phyloP scores from a whole-genome alignment of 179 eudicot species.

The Beta corolliflora region DNA sequence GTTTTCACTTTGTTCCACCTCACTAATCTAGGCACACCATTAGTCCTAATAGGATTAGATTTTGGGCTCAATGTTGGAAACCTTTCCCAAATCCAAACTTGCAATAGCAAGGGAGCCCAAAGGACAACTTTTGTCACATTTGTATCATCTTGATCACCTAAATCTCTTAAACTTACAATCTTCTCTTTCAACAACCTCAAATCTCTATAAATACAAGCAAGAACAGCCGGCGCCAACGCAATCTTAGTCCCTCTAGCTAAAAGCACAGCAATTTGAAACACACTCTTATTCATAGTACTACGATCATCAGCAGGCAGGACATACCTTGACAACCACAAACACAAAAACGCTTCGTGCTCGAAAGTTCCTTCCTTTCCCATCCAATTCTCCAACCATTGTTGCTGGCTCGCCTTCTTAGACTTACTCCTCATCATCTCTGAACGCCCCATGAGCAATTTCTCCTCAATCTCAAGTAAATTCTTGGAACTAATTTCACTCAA shows the following conservation, averaged over 20 bases:
- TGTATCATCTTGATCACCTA: conserved; percentile 6
- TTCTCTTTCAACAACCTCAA: conserved; percentile 43
- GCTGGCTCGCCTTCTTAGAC: conserved; percentile 4
- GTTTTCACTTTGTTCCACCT: conserved; percentile 36
- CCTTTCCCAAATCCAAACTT: conserved; percentile 58
- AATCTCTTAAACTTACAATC: conserved; percentile 6
- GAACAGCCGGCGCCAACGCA: conserved; percentile 41
- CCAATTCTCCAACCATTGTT: conserved; percentile 35
- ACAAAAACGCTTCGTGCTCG: conserved; percentile 59
- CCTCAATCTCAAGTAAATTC: conserved; percentile 24
- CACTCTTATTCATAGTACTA: conserved; percentile 19
- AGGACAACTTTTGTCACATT: conserved; percentile 12
- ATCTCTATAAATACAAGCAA: conserved; percentile 41
- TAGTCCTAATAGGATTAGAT: conserved; percentile 3
- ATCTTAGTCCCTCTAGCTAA: conserved; percentile 44
- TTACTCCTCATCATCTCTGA: not conserved
- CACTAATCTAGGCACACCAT: conserved; percentile 28
- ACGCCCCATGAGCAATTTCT: conserved; percentile 16
- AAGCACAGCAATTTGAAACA: conserved; percentile 42
- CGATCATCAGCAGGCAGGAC: conserved; percentile 33
- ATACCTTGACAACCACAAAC: conserved; percentile 57
- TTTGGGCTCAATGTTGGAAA: conserved; percentile 37
- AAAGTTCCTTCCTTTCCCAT: conserved; percentile 29
- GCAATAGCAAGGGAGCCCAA: conserved; percentile 42
- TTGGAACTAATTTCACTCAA: not conserved